Base-by-base conservation (phyloP, 179 eudicot genomes). In the Spergularia azorica region DNA sequence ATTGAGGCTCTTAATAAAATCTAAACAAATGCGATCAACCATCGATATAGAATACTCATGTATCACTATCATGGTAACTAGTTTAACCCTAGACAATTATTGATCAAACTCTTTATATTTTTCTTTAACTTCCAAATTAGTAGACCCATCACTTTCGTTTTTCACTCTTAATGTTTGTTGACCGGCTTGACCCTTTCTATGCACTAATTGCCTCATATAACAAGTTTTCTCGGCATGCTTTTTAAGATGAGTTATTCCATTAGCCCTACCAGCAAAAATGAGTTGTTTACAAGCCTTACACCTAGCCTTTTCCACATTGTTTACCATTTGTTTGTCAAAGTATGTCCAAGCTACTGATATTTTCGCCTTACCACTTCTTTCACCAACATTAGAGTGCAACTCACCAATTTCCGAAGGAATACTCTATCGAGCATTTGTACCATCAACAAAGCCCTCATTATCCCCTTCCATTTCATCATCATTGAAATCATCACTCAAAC, bases 41-140 rank as follows among this genome's bases (percentile, higher is more conserved):
- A 76, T 70, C 4, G 79, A 62, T 5, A 80, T 15, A 11, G 83
- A 68, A 26, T 75, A 70, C 60, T 80, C 83, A 70, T 80, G 79
- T 58, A 80, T 15, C 50, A 21, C 15, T 6, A 80, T 41, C 72
- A 75, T 76, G 6, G n/a, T 54, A 15, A 39, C 15, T 13, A 70
- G 32, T 1, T 75, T 54, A 4, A n/a, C 12, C 48, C 76, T 75
- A 0, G 63, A 32, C 0, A 8, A 32, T 4, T 68, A 64, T 69
- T 74, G 75, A 21, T 62, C 26, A 51, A 79, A 26, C 32, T 26
- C 32, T 26, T 26, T 26, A 26, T 26, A 26, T 26, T 26, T 26
- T 26, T 26, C 32, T 9, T 51, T 38, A 43, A 41, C 0, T 56
- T 72, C 66, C 54, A 72, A 16, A 38, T 5, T 17, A 59, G 0